Conservation (phyloP, 108 stramenopile genomes). For the Nitzschia palea region DNA sequence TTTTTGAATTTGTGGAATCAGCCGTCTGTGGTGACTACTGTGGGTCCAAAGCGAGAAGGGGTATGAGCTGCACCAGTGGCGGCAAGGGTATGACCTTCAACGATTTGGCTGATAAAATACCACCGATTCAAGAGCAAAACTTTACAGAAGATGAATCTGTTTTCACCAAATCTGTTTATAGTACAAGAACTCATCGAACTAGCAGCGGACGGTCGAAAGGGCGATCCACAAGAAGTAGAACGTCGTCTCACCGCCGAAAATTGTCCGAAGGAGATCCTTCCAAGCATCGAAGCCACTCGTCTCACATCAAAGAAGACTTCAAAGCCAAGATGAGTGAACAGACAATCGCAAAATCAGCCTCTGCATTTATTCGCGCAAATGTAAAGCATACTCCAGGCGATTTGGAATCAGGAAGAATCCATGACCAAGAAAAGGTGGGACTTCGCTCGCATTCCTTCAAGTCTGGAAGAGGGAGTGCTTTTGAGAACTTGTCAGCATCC, state of each 20-base stretch:
- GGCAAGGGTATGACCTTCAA: background rate
- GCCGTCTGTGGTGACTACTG: constrained; percentile 15
- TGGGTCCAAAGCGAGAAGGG: background rate
- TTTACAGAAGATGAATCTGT: constrained; percentile 4
- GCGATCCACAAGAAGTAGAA: background rate
- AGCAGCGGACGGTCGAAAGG: background rate
- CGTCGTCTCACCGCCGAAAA: background rate
- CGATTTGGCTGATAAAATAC: constrained; percentile 3
- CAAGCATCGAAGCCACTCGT: background rate
- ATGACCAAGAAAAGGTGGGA: background rate
- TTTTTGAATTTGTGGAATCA: constrained; percentile 34
- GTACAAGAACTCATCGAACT: background rate
- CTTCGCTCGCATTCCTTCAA: background rate
- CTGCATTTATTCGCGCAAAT: constrained; percentile 1
- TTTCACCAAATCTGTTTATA: background rate
- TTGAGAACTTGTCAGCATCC: background rate
- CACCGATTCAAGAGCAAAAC: background rate
- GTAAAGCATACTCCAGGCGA: background rate
- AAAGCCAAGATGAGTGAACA: background rate
- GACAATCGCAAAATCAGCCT: background rate
- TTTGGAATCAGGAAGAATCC: background rate
- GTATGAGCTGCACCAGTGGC: too few relatives aligned
- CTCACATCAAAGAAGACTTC: background rate
- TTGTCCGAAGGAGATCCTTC: background rate
- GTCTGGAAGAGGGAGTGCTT: background rate